Conservation (phyloP, 768 basidiomycete genomes). For the Leccinum fibrillosum region DNA sequence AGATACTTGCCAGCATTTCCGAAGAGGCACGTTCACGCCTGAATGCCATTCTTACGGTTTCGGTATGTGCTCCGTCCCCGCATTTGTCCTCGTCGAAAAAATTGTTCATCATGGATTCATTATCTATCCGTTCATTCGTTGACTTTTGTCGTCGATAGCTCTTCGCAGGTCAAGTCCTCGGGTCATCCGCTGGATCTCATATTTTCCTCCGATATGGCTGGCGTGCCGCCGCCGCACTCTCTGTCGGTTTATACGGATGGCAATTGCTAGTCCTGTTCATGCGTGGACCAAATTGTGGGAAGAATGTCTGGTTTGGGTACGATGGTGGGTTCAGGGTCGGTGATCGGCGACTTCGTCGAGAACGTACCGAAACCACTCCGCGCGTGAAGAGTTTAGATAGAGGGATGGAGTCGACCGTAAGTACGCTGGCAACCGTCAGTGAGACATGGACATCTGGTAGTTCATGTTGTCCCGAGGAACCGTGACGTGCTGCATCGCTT, state of each 20-base stretch:
- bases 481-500: background rate
- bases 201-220: constrained; percentile 43
- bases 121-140: background rate
- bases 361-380: background rate
- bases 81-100: background rate
- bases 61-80: constrained; percentile 13
- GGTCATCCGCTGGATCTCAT: constrained; percentile 39
- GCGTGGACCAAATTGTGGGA: constrained; percentile 37
- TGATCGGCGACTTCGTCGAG: background rate
- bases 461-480: constrained; percentile 5
- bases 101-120: background rate
- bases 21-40: constrained; percentile 28
- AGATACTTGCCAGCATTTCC: constrained; percentile 22
- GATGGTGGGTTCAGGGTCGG: constrained; percentile 45
- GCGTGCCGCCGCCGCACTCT: constrained; percentile 31
- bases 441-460: constrained; percentile 6
- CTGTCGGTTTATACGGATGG: constrained; percentile 34
- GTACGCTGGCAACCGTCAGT: background rate
- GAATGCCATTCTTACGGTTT: constrained; percentile 27
- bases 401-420: background rate
- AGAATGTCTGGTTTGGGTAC: constrained; percentile 56
- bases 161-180: constrained; percentile 40
- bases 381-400: background rate
- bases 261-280: constrained; percentile 34
- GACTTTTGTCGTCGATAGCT: constrained; percentile 15